Percentiles rank a stretch among this genome's conserved stretches.
These are phyloP conservation scores for Pyrenophora tritici-repentis DNA, from an alignment of 2,329 filamentous ascomycete species.

Conservation along the genomic window DNA sequence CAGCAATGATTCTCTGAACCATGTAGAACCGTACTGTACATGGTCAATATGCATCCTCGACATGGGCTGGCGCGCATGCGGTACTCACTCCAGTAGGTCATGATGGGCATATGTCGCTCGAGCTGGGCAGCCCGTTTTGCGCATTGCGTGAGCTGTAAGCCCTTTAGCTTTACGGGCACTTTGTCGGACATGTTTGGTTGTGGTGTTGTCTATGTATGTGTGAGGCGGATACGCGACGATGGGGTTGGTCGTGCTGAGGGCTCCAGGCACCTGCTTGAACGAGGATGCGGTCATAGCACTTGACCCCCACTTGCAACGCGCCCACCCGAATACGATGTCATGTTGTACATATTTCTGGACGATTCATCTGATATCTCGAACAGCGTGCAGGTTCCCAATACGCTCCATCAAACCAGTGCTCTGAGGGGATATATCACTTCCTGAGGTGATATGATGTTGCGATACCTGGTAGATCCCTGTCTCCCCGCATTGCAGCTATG, in stretches of 20 bases:
- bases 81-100: conserved; percentile 90
- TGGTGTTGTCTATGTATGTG: not conserved
- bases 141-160: conserved; percentile 82
- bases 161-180: conserved; percentile 74
- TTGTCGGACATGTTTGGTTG: conserved; percentile 67
- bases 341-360: no score
- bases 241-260: not conserved
- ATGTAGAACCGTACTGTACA: conserved; percentile 62
- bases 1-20: conserved; percentile 86
- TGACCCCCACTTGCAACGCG: no score
- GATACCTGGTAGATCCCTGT: conserved; percentile 10
- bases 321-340: no score
- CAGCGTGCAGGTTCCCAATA: no score
- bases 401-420: no score
- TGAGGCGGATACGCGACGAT: conserved; percentile 1
- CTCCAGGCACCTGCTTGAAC: conserved; percentile 3
- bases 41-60: conserved; percentile 20
- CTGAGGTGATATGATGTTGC: no score
- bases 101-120: conserved; percentile 79
- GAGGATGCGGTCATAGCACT: conserved; percentile 13
- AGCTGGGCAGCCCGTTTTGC: conserved; percentile 83
- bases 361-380: no score
- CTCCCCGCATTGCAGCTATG: conserved; percentile 18
- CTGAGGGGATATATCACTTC: no score
- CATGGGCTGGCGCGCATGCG: not conserved